Evolutionary conservation across 2,329 filamentous ascomycete species (phyloP).

Genomic region (Cordyceps farinosa): DNA sequence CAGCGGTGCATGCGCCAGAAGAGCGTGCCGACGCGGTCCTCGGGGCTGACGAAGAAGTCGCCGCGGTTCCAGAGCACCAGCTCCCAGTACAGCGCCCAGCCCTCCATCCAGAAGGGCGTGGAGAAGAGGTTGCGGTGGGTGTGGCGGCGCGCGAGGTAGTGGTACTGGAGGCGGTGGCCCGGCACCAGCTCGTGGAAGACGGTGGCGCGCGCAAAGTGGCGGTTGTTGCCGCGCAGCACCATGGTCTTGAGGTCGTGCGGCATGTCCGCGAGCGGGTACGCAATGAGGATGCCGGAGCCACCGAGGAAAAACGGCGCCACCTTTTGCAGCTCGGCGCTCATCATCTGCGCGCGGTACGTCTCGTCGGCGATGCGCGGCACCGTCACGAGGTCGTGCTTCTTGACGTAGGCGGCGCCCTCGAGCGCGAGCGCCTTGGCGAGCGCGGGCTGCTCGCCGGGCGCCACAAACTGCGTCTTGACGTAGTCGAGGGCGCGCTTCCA

Average conservation of each 20-base stretch:
- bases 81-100: conserved; percentile 62
- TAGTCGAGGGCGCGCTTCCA: conserved; percentile 54
- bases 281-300: conserved; percentile 50
- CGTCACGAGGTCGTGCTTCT: conserved; percentile 51
- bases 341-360: conserved; percentile 55
- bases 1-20: conserved; percentile 64
- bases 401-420: conserved; percentile 52
- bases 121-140: conserved; percentile 50
- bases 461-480: conserved; percentile 53
- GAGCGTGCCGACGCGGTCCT: conserved; percentile 54
- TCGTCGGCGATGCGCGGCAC: conserved; percentile 51
- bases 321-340: conserved; percentile 49
- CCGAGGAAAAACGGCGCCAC: conserved; percentile 59
- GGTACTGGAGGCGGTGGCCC: conserved; percentile 53
- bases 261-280: conserved; percentile 53
- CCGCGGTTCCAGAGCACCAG: conserved; percentile 53
- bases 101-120: conserved; percentile 58
- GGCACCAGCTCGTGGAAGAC: conserved; percentile 62
- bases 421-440: conserved; percentile 49
- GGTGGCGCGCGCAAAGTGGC: conserved; percentile 54
- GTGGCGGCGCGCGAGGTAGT: conserved; percentile 43
- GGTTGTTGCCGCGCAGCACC: conserved; percentile 58
- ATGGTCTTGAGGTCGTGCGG: conserved; percentile 53
- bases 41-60: conserved; percentile 47
- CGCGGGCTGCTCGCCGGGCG: conserved; percentile 49